phyloP scores from a whole-genome alignment of 2,329 filamentous ascomycete genomes.

The Lecanicillium sp. region DNA sequence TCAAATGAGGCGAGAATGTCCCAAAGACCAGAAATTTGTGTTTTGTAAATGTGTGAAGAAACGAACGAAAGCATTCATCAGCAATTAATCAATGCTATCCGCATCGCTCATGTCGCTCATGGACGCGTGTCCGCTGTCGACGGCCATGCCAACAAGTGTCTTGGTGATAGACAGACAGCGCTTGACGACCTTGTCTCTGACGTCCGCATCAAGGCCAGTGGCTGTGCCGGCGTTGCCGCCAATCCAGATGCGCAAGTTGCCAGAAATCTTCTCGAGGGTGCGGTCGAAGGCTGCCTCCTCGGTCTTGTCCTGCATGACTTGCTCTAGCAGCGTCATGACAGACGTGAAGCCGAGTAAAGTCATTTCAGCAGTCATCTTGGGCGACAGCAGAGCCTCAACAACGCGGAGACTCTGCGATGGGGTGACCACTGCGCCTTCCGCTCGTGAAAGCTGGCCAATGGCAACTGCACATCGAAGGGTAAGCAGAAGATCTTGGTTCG shows the following conservation, averaged over 20 bases:
- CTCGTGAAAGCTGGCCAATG: slow-evolving; percentile 48
- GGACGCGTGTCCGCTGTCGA: slow-evolving; percentile 52
- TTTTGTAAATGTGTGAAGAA: too few species aligned
- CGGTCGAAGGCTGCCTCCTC: slow-evolving; percentile 38
- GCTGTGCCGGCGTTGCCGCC: slow-evolving; percentile 43
- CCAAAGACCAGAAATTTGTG: too few species aligned
- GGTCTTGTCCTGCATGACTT: slow-evolving; percentile 38
- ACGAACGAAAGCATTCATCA: too few species aligned
- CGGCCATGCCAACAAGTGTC: slow-evolving; percentile 50
- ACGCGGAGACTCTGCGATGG: slow-evolving; percentile 37
- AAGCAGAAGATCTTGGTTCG: slow-evolving; percentile 45
- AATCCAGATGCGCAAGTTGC: slow-evolving; percentile 53
- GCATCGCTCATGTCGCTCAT: slow-evolving; percentile 42
- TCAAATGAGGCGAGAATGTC: too few species aligned
- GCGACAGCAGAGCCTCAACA: slow-evolving; percentile 41
- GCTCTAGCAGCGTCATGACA: slow-evolving; percentile 50
- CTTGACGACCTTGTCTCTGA: slow-evolving; percentile 47
- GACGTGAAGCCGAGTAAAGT: slow-evolving; percentile 53
- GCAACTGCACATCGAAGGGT: slow-evolving; percentile 53
- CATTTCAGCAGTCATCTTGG: slow-evolving; percentile 33
- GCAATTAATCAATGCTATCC: background rate
- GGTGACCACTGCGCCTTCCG: slow-evolving; percentile 21
- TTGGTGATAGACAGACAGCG: slow-evolving; percentile 49
- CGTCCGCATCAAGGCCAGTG: slow-evolving; percentile 40
- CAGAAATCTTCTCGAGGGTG: slow-evolving; percentile 49